Conservation (phyloP, 164 flowering plant genomes). For the Magnolia officinalis region DNA sequence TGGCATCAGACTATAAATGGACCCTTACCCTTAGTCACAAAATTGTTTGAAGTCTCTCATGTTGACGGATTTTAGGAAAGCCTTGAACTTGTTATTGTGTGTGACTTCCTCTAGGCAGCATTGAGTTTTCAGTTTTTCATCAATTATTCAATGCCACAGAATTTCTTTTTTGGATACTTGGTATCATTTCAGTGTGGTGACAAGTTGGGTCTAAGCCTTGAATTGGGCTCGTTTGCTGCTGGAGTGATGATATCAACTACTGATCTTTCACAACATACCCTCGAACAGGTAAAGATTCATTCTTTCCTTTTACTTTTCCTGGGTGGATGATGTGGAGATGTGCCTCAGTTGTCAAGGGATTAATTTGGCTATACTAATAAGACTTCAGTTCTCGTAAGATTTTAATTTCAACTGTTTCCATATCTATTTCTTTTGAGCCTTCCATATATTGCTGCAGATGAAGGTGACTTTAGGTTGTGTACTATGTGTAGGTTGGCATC, state of each 20-base stretch:
- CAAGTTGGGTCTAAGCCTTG: conserved; percentile 94
- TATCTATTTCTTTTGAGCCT: not conserved
- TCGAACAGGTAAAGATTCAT: conserved; percentile 67
- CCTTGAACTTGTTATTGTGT: not conserved
- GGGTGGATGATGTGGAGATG: too few relatives aligned
- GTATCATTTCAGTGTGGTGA: conserved; percentile 81
- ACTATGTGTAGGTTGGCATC: conserved; percentile 74
- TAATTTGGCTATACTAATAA: conserved; percentile 86
- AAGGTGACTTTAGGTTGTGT: conserved; percentile 6
- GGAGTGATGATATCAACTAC: conserved; percentile 99
- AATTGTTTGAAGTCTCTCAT: not conserved
- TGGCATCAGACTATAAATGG: too few relatives aligned
- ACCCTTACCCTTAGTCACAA: too few relatives aligned
- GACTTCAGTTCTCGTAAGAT: conserved; percentile 74
- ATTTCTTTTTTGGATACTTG: conserved; percentile 14
- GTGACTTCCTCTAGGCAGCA: not conserved
- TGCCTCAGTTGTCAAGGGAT: conserved; percentile 62
- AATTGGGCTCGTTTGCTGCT: conserved; percentile 96
- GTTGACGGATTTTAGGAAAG: not conserved
- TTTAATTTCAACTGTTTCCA: conserved; percentile 6
- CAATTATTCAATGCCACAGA: not conserved
- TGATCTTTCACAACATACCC: conserved; percentile 92
- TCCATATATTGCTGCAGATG: conserved; percentile 7
- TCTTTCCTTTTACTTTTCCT: not conserved
- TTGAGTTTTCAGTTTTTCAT: too few relatives aligned